phyloP scores from a whole-genome alignment of 345 rosid genomes.

The Streptanthus diversifolius region DNA sequence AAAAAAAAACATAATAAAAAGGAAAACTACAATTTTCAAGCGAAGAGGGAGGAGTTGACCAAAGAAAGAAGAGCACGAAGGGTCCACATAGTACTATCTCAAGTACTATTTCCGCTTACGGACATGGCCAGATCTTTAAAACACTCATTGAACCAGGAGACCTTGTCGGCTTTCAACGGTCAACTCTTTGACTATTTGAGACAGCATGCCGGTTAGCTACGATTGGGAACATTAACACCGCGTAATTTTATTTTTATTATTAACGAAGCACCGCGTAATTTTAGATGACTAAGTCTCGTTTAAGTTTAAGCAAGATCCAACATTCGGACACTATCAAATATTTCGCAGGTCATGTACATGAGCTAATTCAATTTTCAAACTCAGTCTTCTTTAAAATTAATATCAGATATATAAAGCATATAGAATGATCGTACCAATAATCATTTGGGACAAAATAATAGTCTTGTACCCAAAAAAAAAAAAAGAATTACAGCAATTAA shows the following conservation, averaged over 20 bases:
- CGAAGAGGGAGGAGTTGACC: not conserved
- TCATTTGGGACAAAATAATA: not conserved
- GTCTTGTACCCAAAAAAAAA: not conserved
- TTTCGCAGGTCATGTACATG: not conserved
- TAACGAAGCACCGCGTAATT: not conserved
- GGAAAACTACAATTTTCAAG: not conserved
- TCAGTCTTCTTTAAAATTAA: not conserved
- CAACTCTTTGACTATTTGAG: slow-evolving; percentile 21
- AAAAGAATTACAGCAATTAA: not conserved
- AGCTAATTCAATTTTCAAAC: not conserved
- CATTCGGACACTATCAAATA: not conserved
- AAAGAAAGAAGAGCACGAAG: not conserved
- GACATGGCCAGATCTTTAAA: slow-evolving; percentile 23
- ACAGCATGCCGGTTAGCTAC: slow-evolving; percentile 5
- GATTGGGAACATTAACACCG: not conserved
- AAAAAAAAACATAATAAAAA: not conserved
- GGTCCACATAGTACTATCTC: slow-evolving; percentile 17
- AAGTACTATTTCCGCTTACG: slow-evolving; percentile 32
- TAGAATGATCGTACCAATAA: not conserved
- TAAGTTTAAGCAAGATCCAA: not conserved
- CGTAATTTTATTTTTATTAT: not conserved
- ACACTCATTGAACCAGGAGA: slow-evolving; percentile 11
- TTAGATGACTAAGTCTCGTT: slow-evolving; percentile 11
- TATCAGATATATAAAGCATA: not conserved
- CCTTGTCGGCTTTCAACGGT: slow-evolving; percentile 28